These are phyloP conservation scores for Metschnikowia hibisci DNA, from an alignment of 805 yeast genomes.

Conservation along the genomic window DNA sequence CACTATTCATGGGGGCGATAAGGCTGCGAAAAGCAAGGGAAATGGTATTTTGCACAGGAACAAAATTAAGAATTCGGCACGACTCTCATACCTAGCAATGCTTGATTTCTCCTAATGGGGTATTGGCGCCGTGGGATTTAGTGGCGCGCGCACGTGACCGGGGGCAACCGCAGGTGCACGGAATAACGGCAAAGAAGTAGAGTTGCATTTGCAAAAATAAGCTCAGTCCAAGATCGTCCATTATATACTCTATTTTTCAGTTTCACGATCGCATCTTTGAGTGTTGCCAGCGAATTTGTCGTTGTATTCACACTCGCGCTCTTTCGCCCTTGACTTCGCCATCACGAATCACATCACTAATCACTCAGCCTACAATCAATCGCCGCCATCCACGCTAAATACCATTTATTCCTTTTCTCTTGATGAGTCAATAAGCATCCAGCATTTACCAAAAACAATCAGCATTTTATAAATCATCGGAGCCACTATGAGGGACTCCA, in stretches of 20 bases:
- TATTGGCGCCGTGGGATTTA: not conserved
- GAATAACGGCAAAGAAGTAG: too few species aligned
- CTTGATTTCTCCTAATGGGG: not conserved
- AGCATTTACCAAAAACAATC: not conserved
- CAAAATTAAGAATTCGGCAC: not conserved
- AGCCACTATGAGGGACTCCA: constrained; percentile 67
- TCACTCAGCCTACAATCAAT: not conserved
- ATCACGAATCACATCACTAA: constrained; percentile 1
- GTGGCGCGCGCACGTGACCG: constrained; percentile 6
- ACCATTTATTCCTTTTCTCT: not conserved
- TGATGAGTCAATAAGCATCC: not conserved
- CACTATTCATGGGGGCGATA: constrained; percentile 12
- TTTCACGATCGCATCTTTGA: too few species aligned
- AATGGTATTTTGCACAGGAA: not conserved
- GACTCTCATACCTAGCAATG: not conserved
- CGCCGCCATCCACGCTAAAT: not conserved
- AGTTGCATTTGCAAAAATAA: too few species aligned
- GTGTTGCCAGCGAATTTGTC: not conserved
- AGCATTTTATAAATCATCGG: not conserved
- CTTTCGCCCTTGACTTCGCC: constrained; percentile 4
- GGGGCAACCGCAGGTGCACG: not conserved
- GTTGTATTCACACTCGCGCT: constrained; percentile 5
- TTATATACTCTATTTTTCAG: too few species aligned
- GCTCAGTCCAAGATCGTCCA: too few species aligned
- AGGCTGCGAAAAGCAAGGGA: constrained; percentile 1